These are phyloP conservation scores for Dryas octopetala DNA, from an alignment of 306 rosid species.

Conservation along the genomic window DNA sequence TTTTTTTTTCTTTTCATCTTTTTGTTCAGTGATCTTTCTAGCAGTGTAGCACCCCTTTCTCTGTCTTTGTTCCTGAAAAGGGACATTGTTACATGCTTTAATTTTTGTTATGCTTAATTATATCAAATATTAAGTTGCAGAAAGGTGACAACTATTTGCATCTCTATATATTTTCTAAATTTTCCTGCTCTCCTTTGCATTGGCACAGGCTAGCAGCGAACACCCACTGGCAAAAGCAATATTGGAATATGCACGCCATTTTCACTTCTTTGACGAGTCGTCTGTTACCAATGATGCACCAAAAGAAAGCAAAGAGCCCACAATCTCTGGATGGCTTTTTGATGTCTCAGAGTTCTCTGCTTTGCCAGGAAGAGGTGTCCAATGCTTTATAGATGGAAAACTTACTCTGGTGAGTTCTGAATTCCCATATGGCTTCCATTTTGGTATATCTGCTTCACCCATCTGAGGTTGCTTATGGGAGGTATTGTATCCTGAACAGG, in stretches of 20 bases:
- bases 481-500: constrained; percentile 48
- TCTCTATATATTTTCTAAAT: background rate
- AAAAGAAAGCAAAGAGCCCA: constrained; percentile 38
- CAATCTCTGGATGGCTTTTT: constrained; percentile 71
- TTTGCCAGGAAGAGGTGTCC: constrained; percentile 86
- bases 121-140: background rate
- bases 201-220: constrained; percentile 88
- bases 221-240: constrained; percentile 96
- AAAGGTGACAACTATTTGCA: constrained; percentile 8
- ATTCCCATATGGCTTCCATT: background rate
- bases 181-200: background rate
- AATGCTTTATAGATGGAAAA: constrained; percentile 65
- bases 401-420: constrained; percentile 53
- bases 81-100: background rate
- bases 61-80: background rate
- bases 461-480: constrained; percentile 33
- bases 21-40: background rate
- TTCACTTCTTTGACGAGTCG: constrained; percentile 79
- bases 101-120: background rate
- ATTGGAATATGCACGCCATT: constrained; percentile 84
- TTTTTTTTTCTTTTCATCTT: background rate
- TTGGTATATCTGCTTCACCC: constrained; percentile 8
- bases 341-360: constrained; percentile 78
- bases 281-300: constrained; percentile 43
- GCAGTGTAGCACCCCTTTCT: background rate